Evolutionary conservation across 148 eudicot species (phyloP), one percentile per base, ranked within the genome.

Genomic region (Drosera capensis): DNA sequence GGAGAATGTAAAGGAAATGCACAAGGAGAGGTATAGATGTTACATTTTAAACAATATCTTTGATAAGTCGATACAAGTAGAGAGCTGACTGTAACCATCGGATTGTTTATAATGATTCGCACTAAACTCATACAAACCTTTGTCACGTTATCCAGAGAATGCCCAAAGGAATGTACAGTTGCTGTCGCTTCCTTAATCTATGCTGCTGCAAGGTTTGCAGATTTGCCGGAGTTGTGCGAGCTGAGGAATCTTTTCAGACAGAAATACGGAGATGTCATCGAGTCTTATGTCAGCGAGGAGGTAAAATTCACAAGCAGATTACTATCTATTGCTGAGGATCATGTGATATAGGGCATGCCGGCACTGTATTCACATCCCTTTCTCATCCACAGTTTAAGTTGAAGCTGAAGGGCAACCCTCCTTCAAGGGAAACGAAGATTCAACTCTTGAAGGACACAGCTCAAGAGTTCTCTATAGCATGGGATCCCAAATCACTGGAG

Each of bases 151-250:
- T n/a, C n/a, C 51, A 92, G 99, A 41, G 90, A 77, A 51, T 92
- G 95, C 45, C 94, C 83, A 2, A 90, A 85, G 54, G 80, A 79
- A 24, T 92, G 99, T 66, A 76, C 36, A 51, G 79, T 76, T 55
- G 82, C 90, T n/a, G 94, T 69, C 16, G 43, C 94, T 5, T 76
- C 85, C 23, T 35, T 92, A 60, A 64, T 71, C 50, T 71, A 74
- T 44, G 99, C 99, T 22, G 94, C 99, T 34, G 99, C 99, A 26
- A 66, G 99, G 58, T 70, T 92, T 2, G 88, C 94, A 43, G 94
- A 81, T 61, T 48, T 92, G 51, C 94, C 95, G 11, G 99, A 92
- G 37, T 46, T 92, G 42, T 73, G 94, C 0, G 79, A 79, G 36
- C 71, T 92, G 5, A 85, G 95, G 65, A 56, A 25, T 25, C 45